These are phyloP conservation scores for Malus orientalis DNA, from an alignment of 306 rosid genomes.

Conservation along the genomic window DNA sequence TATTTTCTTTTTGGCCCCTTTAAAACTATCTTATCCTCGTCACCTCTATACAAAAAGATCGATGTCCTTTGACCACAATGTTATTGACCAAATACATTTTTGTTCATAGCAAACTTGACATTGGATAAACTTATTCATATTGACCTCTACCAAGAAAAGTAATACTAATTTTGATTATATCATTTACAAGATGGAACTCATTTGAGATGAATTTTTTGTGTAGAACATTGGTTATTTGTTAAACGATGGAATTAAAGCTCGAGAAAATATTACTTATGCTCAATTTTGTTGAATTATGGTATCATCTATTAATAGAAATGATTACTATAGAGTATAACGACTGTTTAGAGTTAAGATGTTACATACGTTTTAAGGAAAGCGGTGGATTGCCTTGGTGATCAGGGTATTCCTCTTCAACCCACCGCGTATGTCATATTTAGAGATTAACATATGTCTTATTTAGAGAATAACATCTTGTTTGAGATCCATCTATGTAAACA, in stretches of 20 bases:
- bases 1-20: background rate
- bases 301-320: too few species aligned
- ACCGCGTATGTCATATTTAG: too few species aligned
- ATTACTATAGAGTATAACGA: background rate
- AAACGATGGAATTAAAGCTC: background rate
- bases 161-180: background rate
- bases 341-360: background rate
- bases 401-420: background rate
- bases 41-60: background rate
- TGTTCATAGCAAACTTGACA: background rate
- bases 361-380: rapidly evolving
- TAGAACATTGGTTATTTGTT: background rate
- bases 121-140: background rate
- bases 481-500: background rate
- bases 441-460: background rate
- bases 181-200: background rate
- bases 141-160: background rate
- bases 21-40: background rate
- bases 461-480: background rate
- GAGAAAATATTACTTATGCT: background rate
- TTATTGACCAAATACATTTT: background rate
- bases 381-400: background rate
- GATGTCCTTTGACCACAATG: background rate
- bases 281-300: too few species aligned
- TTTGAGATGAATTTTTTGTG: background rate